phyloP scores from a whole-genome alignment of 176 grass and related monocot genomes.

The Saccharum officinarum region DNA sequence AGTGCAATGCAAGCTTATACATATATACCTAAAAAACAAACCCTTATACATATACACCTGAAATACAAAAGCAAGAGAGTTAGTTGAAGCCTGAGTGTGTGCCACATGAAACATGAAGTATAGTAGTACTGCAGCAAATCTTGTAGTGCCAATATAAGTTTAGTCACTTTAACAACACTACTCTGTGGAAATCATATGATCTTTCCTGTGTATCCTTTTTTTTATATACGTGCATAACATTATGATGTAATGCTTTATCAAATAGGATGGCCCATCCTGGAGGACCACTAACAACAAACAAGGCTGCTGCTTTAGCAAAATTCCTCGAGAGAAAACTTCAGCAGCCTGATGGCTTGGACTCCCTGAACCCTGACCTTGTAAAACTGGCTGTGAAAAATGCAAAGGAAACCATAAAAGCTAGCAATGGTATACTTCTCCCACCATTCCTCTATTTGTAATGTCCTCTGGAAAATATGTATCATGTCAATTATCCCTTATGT shows the following conservation, averaged over 20 bases:
- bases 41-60: no score
- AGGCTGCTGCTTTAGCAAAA: slow-evolving; percentile 96
- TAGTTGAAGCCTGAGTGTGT: neutral
- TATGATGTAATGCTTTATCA: slow-evolving; percentile 24
- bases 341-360: slow-evolving; percentile 80
- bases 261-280: slow-evolving; percentile 86
- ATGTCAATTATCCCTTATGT: neutral
- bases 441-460: neutral
- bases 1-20: neutral
- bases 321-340: slow-evolving; percentile 98
- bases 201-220: neutral
- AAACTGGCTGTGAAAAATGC: slow-evolving; percentile 82
- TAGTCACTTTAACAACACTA: neutral
- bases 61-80: neutral
- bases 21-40: neutral
- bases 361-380: slow-evolving; percentile 81
- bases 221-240: neutral
- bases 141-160: neutral
- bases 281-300: slow-evolving; percentile 91
- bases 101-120: neutral
- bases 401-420: slow-evolving; percentile 72
- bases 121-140: neutral
- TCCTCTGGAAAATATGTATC: neutral
- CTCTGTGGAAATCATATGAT: slow-evolving; percentile 16
- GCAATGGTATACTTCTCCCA: slow-evolving; percentile 49